Percentiles rank a stretch among this genome's conserved stretches.
Conservation (phyloP, 192 early-diverging fungal species). For the Backusella circina region DNA sequence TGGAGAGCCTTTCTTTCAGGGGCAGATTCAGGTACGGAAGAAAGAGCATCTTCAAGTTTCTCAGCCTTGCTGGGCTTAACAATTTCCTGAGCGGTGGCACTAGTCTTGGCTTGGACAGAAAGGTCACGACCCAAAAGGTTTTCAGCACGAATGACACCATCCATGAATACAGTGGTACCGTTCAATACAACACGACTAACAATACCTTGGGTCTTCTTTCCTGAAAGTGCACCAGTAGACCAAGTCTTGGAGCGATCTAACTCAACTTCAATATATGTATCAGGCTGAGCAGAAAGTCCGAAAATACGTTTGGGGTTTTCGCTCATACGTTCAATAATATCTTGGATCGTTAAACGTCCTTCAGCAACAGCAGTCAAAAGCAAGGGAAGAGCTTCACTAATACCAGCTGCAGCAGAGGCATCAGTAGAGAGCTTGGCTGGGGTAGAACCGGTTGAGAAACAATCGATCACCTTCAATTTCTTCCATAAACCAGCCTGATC, state of each 20-base stretch:
- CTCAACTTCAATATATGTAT: constrained; percentile 95
- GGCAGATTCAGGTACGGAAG: not conserved
- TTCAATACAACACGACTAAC: constrained; percentile 90
- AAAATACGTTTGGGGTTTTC: constrained; percentile 90
- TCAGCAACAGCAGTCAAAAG: constrained; percentile 81
- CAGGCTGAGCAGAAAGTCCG: constrained; percentile 80
- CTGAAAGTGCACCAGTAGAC: constrained; percentile 46
- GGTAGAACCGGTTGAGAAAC: constrained; percentile 83
- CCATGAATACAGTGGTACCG: constrained; percentile 82
- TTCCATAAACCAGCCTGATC: constrained; percentile 81
- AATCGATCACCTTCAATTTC: constrained; percentile 82
- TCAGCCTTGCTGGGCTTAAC: not conserved
- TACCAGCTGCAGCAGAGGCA: constrained; percentile 45
- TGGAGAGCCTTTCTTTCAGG: constrained; percentile 11
- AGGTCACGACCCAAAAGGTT: constrained; percentile 45
- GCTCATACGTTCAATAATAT: constrained; percentile 72
- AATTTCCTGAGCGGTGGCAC: constrained; percentile 1
- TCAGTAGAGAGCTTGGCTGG: constrained; percentile 61
- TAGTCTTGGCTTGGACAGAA: constrained; percentile 30
- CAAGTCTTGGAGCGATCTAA: constrained; percentile 68
- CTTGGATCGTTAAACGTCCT: constrained; percentile 73
- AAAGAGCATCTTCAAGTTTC: not conserved
- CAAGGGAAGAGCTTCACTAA: constrained; percentile 72
- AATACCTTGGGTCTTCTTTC: constrained; percentile 58
- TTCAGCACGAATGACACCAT: constrained; percentile 57